Evolutionary conservation across 768 basidiomycete species (phyloP), one percentile per base, ranked within the genome.

Genomic region (Pleurotus ostreatus): DNA sequence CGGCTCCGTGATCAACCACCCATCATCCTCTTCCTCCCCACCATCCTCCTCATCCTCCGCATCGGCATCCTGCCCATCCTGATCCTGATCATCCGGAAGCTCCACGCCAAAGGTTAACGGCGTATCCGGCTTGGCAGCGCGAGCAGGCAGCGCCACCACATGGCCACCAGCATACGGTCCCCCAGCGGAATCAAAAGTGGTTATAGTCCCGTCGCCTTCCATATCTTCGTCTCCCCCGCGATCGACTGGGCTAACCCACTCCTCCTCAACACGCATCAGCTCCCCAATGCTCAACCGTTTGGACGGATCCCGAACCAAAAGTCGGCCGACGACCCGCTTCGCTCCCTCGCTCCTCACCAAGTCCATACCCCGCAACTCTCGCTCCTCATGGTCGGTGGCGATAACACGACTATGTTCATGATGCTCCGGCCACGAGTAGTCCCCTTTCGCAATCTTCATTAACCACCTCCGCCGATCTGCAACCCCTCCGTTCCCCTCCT

Each of bases 371-470:
- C 68, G 65, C 47, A 77, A 62, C 60, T 72, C 72, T 30, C 64
- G 70, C 4, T 65, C 69, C 5, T 37, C 55, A 20, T 43, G 48
- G 34, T 47, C 43, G 8, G 38, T 46, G 38, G 8, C 54, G 12
- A 7, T 46, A 18, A 62, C 55, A 30, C 18, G 56, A 22, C 55
- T 55, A 11, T 34, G 48, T 46, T 55, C 38, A 26, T 59, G 59
- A 25, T 47, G 44, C 30, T 64, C 68, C 43, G 89, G 88, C 90
- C 89, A 96, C 52, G 74, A 65, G 70, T 85, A 94, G 65, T 91
- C 86, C 44, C 85, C 88, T 65, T 83, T 80, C 12, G 92, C 92
- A 63, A 95, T 93, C 51, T 82, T 77, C 75, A 92, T 82, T 61
- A 94, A 72, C 77, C 87, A 85, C 51, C 73, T 74, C 59, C 82